Base-by-base conservation (phyloP, 805 yeast genomes). In the Saturnispora quitensis region DNA sequence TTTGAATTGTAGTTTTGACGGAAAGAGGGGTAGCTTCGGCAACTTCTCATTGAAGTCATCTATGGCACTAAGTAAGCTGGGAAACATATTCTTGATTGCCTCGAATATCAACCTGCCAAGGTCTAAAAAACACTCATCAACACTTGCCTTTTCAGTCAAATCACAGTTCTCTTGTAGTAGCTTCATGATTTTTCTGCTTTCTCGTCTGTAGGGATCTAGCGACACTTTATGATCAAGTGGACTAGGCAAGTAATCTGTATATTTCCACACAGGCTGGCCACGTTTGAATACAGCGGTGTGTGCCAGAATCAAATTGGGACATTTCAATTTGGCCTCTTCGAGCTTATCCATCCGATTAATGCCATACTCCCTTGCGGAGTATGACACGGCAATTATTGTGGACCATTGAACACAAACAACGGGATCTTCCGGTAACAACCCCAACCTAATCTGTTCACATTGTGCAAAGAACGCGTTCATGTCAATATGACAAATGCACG, bases 391-490 rank as follows among this genome's bases (percentile, higher is more conserved):
- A 53, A 93, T 91, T 3, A 93, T 69, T 0, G 90, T 75, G 46
- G 76, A 73, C 99, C 99, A 93, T 62, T 93, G 99, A 4, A 89
- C 88, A 64, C 97, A 90, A 0, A 89, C 97, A 2, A 93, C 84
- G 0, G 99, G 97, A 55, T 82, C 90, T 2, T 81, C 78, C 2
- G 70, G 71, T 1, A 81, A 67, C 15, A 84, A 68, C 0, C 84
- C 84, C 17, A 88, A 73, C 42, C 97, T 68, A 5, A 87, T 71
- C 58, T 85, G 91, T 61, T 93, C 97, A 31, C 84, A 93, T 63
- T 93, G 99, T 0, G 99, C 96, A 67, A 86, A 93, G 66, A 90
- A 93, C 12, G 98, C 97, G 68, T 93, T 95, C 60, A 89, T 77
- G 68, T 93, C 99, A 24, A 93, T 76, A 60, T 89, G 95, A 7